Evolutionary conservation across 2,329 filamentous ascomycete species (phyloP).

Genomic region (Juglanconis juglandina): DNA sequence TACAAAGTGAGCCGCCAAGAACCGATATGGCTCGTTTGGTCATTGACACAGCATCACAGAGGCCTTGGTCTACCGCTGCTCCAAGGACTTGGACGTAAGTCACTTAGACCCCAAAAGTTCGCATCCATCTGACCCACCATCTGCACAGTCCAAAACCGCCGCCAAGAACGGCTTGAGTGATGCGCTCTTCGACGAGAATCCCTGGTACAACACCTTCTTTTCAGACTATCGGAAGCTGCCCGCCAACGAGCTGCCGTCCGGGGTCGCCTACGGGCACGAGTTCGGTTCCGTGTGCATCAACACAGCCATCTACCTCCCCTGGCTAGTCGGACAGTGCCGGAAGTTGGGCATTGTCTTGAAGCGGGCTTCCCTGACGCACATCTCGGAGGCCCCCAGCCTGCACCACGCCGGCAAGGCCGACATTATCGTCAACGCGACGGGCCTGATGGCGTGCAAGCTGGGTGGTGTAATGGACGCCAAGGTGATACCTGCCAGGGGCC

Average conservation of each 20-base stretch:
- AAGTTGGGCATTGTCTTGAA: slow-evolving; percentile 67
- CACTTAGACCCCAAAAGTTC: no score
- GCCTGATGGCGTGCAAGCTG: slow-evolving; percentile 69
- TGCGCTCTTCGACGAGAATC: slow-evolving; percentile 62
- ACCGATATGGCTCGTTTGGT: neutral
- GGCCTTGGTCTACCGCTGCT: slow-evolving; percentile 48
- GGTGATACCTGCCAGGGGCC: slow-evolving; percentile 75
- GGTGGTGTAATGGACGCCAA: slow-evolving; percentile 76
- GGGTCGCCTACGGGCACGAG: slow-evolving; percentile 66
- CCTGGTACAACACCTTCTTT: slow-evolving; percentile 71
- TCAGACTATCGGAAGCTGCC: slow-evolving; percentile 66
- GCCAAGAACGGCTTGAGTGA: slow-evolving; percentile 51
- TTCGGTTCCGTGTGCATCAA: slow-evolving; percentile 93
- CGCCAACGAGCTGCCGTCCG: slow-evolving; percentile 55
- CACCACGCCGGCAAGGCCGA: slow-evolving; percentile 59
- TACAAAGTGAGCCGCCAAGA: slow-evolving; percentile 52
- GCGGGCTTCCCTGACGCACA: slow-evolving; percentile 63
- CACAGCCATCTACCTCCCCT: slow-evolving; percentile 80
- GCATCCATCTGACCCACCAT: neutral
- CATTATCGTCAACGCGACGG: slow-evolving; percentile 81
- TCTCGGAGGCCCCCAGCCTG: slow-evolving; percentile 63
- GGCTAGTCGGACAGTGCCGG: slow-evolving; percentile 76
- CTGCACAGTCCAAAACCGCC: neutral
- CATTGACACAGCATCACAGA: slow-evolving; percentile 32
- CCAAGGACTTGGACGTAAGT: slow-evolving; percentile 52